These are phyloP conservation scores for Venustampulla echinocandica DNA, from an alignment of 495 filamentous ascomycete genomes.

Conservation along the genomic window DNA sequence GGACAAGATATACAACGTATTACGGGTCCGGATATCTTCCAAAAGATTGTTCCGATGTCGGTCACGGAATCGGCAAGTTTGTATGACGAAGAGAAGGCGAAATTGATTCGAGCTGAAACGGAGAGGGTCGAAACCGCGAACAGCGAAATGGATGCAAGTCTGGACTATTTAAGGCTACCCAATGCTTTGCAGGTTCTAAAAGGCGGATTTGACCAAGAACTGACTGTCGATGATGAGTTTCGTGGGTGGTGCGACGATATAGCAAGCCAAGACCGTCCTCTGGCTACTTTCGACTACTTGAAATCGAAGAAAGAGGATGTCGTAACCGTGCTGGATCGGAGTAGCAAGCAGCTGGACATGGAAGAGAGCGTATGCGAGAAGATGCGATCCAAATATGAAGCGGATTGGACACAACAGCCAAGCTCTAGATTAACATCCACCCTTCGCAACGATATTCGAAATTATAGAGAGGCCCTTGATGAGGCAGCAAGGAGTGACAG, in stretches of 20 bases:
- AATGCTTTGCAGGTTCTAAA: slow-evolving; percentile 85
- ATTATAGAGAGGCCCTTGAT: slow-evolving; percentile 79
- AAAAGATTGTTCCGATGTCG: slow-evolving; percentile 91
- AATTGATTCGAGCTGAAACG: slow-evolving; percentile 85
- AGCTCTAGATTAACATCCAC: slow-evolving; percentile 83
- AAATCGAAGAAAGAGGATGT: slow-evolving; percentile 70
- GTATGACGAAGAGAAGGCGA: slow-evolving; percentile 98
- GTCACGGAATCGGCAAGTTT: slow-evolving; percentile 94
- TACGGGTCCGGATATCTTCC: slow-evolving; percentile 93
- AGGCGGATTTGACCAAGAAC: slow-evolving; percentile 85
- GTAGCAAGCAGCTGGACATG: slow-evolving; percentile 82
- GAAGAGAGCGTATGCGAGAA: slow-evolving; percentile 98
- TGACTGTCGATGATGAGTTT: slow-evolving; percentile 83
- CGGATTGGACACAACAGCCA: slow-evolving; percentile 95
- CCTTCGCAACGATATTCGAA: slow-evolving; percentile 73
- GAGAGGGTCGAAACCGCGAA: slow-evolving; percentile 87
- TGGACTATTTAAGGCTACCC: slow-evolving; percentile 89
- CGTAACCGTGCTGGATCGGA: slow-evolving; percentile 59
- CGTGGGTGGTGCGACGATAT: slow-evolving; percentile 88
- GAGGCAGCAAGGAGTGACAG: slow-evolving; percentile 83
- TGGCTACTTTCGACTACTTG: slow-evolving; percentile 65
- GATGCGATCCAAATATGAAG: slow-evolving; percentile 96
- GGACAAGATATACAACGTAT: slow-evolving; percentile 95
- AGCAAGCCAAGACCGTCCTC: slow-evolving; percentile 66
- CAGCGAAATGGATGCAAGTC: slow-evolving; percentile 87